phyloP scores from a whole-genome alignment of 2,329 filamentous ascomycete species.

The Tolypocladium album region DNA sequence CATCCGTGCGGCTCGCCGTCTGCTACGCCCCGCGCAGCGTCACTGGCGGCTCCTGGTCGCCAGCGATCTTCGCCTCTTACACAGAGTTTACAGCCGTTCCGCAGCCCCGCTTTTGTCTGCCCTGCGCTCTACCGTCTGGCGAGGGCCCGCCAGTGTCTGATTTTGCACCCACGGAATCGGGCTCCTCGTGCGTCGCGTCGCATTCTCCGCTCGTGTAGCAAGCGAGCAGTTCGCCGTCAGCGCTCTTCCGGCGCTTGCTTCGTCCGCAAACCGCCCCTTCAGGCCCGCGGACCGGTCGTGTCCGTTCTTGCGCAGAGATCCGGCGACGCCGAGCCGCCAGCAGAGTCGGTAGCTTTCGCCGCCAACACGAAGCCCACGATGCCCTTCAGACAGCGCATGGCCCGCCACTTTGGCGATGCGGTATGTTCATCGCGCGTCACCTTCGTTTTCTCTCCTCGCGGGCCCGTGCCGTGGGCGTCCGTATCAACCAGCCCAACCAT shows the following conservation, averaged over 20 bases:
- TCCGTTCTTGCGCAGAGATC: background rate
- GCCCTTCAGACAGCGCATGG: slow-evolving; percentile 30
- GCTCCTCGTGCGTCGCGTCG: background rate
- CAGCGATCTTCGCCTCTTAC: background rate
- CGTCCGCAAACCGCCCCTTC: slow-evolving; percentile 2
- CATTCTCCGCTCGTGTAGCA: background rate
- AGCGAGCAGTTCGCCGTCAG: slow-evolving; percentile 2
- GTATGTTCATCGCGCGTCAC: slow-evolving; percentile 18
- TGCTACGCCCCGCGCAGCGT: background rate
- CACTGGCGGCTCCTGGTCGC: background rate
- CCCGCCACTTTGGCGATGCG: slow-evolving; percentile 36
- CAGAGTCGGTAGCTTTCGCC: background rate
- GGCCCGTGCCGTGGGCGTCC: background rate
- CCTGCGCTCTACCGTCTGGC: background rate
- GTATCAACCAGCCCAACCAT: background rate
- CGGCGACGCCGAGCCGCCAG: background rate
- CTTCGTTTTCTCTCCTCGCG: background rate
- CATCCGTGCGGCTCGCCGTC: background rate
- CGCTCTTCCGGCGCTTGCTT: slow-evolving; percentile 4
- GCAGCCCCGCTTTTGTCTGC: background rate
- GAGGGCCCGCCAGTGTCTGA: background rate
- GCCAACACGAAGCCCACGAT: slow-evolving; percentile 12
- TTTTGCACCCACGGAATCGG: background rate
- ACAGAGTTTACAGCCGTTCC: background rate
- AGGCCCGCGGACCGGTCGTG: slow-evolving; percentile 1